Evolutionary conservation across 2,329 filamentous ascomycete genomes (phyloP).

Genomic region (Harringtonia lauricola): DNA sequence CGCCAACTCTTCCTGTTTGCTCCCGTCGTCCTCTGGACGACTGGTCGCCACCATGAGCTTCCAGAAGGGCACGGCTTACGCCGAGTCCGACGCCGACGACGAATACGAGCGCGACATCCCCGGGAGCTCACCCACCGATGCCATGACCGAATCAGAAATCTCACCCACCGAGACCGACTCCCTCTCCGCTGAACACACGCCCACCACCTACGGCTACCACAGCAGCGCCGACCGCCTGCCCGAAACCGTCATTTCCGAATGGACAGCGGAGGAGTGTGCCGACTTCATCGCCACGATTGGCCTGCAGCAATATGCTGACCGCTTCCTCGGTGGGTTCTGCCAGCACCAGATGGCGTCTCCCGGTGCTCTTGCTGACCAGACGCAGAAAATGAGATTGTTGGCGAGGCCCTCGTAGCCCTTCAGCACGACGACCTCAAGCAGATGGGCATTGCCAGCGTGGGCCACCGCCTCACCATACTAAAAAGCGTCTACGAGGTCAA

Average conservation of each 20-base stretch:
- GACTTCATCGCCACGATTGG: conserved; percentile 77
- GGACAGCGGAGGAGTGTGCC: conserved; percentile 78
- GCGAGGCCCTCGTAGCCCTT: conserved; percentile 79
- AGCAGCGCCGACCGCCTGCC: conserved; percentile 55
- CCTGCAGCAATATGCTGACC: conserved; percentile 70
- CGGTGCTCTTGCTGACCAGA: not conserved
- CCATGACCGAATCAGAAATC: conserved; percentile 51
- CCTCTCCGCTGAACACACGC: conserved; percentile 62
- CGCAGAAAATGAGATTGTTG: conserved; percentile 84
- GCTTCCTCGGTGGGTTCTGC: conserved; percentile 61
- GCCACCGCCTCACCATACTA: conserved; percentile 86
- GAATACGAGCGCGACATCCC: conserved; percentile 68
- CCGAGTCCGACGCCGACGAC: conserved; percentile 73
- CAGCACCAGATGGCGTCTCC: conserved; percentile 2
- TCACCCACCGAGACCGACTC: conserved; percentile 64
- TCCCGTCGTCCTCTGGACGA: too few species aligned
- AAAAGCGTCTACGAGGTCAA: conserved; percentile 97
- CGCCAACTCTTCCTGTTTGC: too few species aligned
- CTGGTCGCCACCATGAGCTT: conserved; percentile 39
- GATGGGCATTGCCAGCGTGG: conserved; percentile 86
- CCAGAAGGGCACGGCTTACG: conserved; percentile 57
- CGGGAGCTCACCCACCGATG: conserved; percentile 53
- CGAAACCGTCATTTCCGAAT: conserved; percentile 66
- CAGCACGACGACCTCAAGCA: conserved; percentile 91
- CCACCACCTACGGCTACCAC: conserved; percentile 64